Evolutionary conservation across 2,329 filamentous ascomycete genomes (phyloP), one percentile per base, ranked within the genome.

Genomic region (Nigrospora sphaerica): DNA sequence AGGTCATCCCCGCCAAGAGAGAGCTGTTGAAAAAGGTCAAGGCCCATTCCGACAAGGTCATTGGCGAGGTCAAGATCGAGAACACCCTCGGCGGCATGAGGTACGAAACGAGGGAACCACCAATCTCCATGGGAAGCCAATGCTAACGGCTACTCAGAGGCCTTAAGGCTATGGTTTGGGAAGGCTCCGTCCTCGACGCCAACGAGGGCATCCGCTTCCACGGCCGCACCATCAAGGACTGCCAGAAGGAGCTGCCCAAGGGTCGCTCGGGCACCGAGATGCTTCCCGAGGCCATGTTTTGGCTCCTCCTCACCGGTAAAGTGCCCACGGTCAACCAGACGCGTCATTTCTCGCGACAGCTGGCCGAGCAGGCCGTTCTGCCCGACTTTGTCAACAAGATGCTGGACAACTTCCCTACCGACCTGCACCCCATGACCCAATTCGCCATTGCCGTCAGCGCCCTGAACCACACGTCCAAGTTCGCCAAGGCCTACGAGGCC

Each of bases 201-300:
- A 86, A 98, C 62, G 91, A 97, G 72, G 93, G 93, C 49, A 98
- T 98, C 64, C 88, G 92, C 53, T 98, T 98, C 78, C 93, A 97
- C 67, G 93, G 93, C 64, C 86, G 86, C 61, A 96, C 91, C 53
- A 98, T 98, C 76, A 95, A 95, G 72, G 92, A 98, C 64, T 98
- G 93, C 74, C 93, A 97, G 65, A 81, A 84, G 56, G 85, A 90
- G 67, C 82, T 97, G 14, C 91, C 93, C 64, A 97, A 96, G 76
- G 93, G 92, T 56, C 89, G 80, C 49, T 81, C 86, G 3, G 89
- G 92, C 59, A 95, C 89, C 6, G 92, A 97, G 72, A 98, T 97
- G 93, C 80, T 97, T 12, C 93, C 93, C 41, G 93, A 98, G 71
- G 84, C 92, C 68, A 98, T 98, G 93, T 98, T 98, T 78, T 98